These are phyloP conservation scores for Skeletonema tropicum DNA, from an alignment of 108 stramenopile genomes.

Conservation along the genomic window DNA sequence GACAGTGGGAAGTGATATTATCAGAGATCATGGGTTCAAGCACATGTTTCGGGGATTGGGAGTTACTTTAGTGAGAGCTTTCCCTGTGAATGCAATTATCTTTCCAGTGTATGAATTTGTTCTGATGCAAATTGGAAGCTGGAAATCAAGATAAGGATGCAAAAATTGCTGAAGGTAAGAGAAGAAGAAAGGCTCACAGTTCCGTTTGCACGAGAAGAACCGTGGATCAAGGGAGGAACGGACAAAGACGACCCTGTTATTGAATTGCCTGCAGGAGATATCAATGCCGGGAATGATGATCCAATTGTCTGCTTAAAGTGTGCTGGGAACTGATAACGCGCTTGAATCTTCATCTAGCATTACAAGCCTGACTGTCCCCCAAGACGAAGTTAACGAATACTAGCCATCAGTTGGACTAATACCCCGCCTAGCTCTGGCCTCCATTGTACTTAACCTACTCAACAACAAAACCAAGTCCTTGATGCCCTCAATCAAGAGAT, in stretches of 20 bases:
- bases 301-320: constrained; percentile 72
- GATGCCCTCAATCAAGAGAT: too few relatives aligned
- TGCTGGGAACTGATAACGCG: not conserved
- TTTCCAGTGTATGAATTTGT: constrained; percentile 91
- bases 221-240: constrained; percentile 71
- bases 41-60: constrained; percentile 87
- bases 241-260: constrained; percentile 29
- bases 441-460: too few relatives aligned
- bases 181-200: constrained; percentile 79
- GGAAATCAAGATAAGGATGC: constrained; percentile 11
- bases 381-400: too few relatives aligned
- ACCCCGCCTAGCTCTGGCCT: too few relatives aligned
- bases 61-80: constrained; percentile 87
- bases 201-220: constrained; percentile 74
- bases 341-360: too few relatives aligned
- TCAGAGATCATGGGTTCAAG: constrained; percentile 63
- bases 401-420: too few relatives aligned
- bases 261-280: constrained; percentile 63
- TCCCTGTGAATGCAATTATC: constrained; percentile 93
- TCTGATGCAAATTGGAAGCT: constrained; percentile 52
- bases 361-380: too few relatives aligned
- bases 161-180: constrained; percentile 59
- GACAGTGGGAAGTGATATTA: constrained; percentile 52
- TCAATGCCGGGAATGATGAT: constrained; percentile 62
- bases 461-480: too few relatives aligned